A percentile compares a stretch with the other conserved stretches of the same genome.
phyloP scores from a whole-genome alignment of 148 eudicot genomes.

The Rhododendron kiyosumense region DNA sequence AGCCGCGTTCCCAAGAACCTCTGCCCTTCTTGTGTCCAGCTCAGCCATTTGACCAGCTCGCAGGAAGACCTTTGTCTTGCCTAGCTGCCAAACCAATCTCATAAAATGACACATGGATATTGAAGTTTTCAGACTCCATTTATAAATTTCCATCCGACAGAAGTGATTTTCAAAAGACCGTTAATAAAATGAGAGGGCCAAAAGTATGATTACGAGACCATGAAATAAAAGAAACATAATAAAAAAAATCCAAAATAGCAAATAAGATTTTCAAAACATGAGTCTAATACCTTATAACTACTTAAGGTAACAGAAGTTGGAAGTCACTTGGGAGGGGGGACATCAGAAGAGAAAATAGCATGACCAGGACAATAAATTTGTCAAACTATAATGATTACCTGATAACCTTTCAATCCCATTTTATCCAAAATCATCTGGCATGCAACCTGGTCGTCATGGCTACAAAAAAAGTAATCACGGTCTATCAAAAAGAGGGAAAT shows the following conservation, averaged over 20 bases:
- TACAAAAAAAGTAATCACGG: slow-evolving; percentile 19
- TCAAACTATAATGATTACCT: slow-evolving; percentile 43
- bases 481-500: background rate
- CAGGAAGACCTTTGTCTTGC: slow-evolving; percentile 92
- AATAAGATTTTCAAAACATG: background rate
- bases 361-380: background rate
- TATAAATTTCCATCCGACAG: background rate
- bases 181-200: background rate
- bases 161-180: background rate
- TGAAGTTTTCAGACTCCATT: background rate
- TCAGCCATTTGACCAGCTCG: slow-evolving; percentile 99
- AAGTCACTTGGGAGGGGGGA: background rate
- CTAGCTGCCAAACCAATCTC: slow-evolving; percentile 58
- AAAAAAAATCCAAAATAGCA: background rate
- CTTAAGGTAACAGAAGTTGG: slow-evolving; percentile 1
- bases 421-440: slow-evolving; percentile 90
- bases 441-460: slow-evolving; percentile 76
- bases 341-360: background rate
- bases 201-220: background rate
- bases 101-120: background rate
- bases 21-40: slow-evolving; percentile 88
- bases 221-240: background rate
- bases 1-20: slow-evolving; percentile 90
- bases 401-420: slow-evolving; percentile 92
- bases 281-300: background rate